These are phyloP conservation scores for Chenopodium suecicum DNA, from an alignment of 148 eudicot species.

Conservation along the genomic window DNA sequence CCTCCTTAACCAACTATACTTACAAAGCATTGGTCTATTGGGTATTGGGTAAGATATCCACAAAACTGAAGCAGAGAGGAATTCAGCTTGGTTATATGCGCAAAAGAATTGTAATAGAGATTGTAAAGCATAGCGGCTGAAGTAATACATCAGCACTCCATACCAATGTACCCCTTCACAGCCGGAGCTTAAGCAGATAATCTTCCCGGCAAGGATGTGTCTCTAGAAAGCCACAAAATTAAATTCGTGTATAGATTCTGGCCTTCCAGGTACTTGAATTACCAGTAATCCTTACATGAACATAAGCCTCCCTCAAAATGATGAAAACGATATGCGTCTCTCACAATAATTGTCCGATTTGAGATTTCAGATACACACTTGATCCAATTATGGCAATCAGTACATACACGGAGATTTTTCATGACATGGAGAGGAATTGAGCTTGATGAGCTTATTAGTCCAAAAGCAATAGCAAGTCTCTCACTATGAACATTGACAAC, in stretches of 20 bases:
- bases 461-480: constrained; percentile 76
- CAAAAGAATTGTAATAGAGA: neutral
- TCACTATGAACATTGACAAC: constrained; percentile 64
- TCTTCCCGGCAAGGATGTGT: neutral
- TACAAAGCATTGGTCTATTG: neutral
- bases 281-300: constrained; percentile 87
- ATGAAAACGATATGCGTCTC: constrained; percentile 87
- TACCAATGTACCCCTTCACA: constrained; percentile 10
- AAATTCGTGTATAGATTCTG: neutral
- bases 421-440: constrained; percentile 60
- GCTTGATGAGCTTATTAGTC: constrained; percentile 57
- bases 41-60: neutral
- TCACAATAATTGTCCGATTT: constrained; percentile 59
- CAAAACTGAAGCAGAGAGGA: neutral
- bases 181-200: neutral
- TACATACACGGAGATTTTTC: constrained; percentile 89
- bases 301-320: constrained; percentile 71
- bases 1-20: neutral
- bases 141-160: neutral
- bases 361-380: constrained; percentile 59
- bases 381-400: constrained; percentile 92
- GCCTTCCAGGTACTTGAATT: neutral
- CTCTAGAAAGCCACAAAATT: neutral
- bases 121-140: neutral
- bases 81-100: neutral